phyloP scores from a whole-genome alignment of 2,329 filamentous ascomycete genomes.

The Hypomyces perniciosus region DNA sequence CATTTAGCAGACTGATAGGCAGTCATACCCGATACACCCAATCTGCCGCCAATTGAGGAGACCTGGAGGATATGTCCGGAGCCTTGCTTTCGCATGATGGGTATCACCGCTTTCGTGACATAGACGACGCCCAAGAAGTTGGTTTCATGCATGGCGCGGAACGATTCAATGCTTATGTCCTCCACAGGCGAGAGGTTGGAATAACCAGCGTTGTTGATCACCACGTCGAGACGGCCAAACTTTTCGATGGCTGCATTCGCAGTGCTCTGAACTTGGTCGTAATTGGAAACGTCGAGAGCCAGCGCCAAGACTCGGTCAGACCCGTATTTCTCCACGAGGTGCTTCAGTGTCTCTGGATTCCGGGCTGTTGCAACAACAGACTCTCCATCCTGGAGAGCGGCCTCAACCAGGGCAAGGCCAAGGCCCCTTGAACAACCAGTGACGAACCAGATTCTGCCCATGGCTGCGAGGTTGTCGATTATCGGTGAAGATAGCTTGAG shows the following conservation, averaged over 20 bases:
- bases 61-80: slow-evolving; percentile 34
- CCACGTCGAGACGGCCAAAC: slow-evolving; percentile 52
- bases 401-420: slow-evolving; percentile 35
- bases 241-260: slow-evolving; percentile 34
- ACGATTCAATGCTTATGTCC: slow-evolving; percentile 40
- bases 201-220: slow-evolving; percentile 58
- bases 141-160: slow-evolving; percentile 49
- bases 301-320: slow-evolving; percentile 39
- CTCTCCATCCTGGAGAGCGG: slow-evolving; percentile 34
- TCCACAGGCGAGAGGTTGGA: slow-evolving; percentile 49
- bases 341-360: slow-evolving; percentile 27
- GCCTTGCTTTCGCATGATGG: slow-evolving; percentile 26
- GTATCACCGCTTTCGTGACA: slow-evolving; percentile 40
- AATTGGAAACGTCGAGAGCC: slow-evolving; percentile 49
- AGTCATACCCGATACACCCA: slow-evolving; percentile 26
- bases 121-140: slow-evolving; percentile 55
- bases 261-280: slow-evolving; percentile 30
- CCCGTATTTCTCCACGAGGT: slow-evolving; percentile 32
- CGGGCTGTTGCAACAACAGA: slow-evolving; percentile 41
- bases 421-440: slow-evolving; percentile 45
- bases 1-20: slow-evolving; percentile 36
- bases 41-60: slow-evolving; percentile 32
- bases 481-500: neutral
- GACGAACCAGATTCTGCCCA: slow-evolving; percentile 34
- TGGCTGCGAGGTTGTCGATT: neutral